Evolutionary conservation across 176 grass and related monocot genomes (phyloP), one percentile per base, ranked within the genome.

Genomic region (Cenchrus fungigraminus): DNA sequence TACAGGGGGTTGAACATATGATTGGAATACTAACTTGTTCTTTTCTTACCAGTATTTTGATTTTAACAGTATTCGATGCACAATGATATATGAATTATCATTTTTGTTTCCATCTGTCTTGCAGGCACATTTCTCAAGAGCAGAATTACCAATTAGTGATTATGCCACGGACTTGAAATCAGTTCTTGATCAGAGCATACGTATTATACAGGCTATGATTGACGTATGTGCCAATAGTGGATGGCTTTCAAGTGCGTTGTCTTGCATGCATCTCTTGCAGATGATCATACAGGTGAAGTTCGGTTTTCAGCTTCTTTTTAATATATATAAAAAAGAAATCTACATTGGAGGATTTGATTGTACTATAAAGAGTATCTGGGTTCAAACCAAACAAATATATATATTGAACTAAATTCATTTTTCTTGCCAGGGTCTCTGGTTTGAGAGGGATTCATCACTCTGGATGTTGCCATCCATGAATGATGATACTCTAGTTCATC

Each of bases 131-230:
- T 95, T 98, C 54, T 98, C 96, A 43, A 85, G 93, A 77, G 77
- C 91, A 34, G 96, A 98, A 93, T 82, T 98, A 71, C 93, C 93
- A 59, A 90, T 93, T 67, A 98, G 87, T 47, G 96, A 98, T 70
- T 98, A 98, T 63, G 71, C 90, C 59, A 98, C 93, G 40, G 96
- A 98, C 74, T 94, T 95, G 81, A 98, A 98, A 95, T 98, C 96
- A 73, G 86, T 95, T 93, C 91, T 98, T 89, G 96, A 98, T 91
- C 96, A 95, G 87, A 98, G 96, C 77, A 98, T 98, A 82, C 93
- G 96, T 61, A 94, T 98, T 69, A 92, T 98, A 78, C 96, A 95
- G 85, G 93, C 96, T 57, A 98, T 98, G 96, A 98, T 98, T 88
- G 96, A 98, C 63, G 85, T 98, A 85, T 93, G 86, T 85, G 96